A percentile compares a stretch with the other conserved stretches of the same genome.
Conservation (phyloP, 345 rosid genomes). For the Xanthoceras sorbifolium region DNA sequence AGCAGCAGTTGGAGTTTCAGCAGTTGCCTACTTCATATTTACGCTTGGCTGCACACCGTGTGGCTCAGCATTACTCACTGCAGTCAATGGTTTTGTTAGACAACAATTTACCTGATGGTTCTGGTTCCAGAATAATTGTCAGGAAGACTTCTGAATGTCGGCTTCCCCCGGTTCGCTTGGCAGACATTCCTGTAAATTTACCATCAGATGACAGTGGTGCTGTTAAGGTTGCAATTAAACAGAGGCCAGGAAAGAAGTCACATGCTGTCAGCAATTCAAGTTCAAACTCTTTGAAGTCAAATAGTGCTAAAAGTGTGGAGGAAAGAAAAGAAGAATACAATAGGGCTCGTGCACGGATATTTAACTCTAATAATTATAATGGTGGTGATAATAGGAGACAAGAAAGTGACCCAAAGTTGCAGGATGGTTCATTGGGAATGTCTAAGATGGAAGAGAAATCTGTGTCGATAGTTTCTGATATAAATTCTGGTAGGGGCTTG, state of each 20-base stretch:
- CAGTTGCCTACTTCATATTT: constrained; percentile 81
- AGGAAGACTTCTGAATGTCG: constrained; percentile 65
- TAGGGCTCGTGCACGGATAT: constrained; percentile 77
- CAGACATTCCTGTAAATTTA: constrained; percentile 70
- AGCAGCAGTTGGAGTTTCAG: constrained; percentile 72
- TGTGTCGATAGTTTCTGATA: constrained; percentile 40
- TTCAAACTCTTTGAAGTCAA: constrained; percentile 49
- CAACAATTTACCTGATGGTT: constrained; percentile 61
- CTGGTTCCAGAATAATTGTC: constrained; percentile 69
- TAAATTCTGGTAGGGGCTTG: constrained; percentile 43
- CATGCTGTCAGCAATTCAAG: constrained; percentile 33
- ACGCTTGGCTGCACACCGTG: constrained; percentile 83
- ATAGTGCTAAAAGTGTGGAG: constrained; percentile 67
- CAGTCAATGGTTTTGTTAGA: constrained; percentile 84
- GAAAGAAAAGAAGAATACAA: constrained; percentile 88
- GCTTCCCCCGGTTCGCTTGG: constrained; percentile 60
- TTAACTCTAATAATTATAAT: constrained; percentile 45
- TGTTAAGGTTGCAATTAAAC: constrained; percentile 72
- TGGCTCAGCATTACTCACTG: constrained; percentile 77
- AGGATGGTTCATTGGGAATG: constrained; percentile 42
- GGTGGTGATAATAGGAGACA: constrained; percentile 41
- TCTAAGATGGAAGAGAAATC: constrained; percentile 55
- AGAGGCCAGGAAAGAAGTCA: constrained; percentile 62
- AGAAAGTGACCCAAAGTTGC: constrained; percentile 50
- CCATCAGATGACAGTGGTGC: constrained; percentile 57